These are phyloP conservation scores for Epithemia pelagica DNA, from an alignment of 108 stramenopile species.

Conservation along the genomic window DNA sequence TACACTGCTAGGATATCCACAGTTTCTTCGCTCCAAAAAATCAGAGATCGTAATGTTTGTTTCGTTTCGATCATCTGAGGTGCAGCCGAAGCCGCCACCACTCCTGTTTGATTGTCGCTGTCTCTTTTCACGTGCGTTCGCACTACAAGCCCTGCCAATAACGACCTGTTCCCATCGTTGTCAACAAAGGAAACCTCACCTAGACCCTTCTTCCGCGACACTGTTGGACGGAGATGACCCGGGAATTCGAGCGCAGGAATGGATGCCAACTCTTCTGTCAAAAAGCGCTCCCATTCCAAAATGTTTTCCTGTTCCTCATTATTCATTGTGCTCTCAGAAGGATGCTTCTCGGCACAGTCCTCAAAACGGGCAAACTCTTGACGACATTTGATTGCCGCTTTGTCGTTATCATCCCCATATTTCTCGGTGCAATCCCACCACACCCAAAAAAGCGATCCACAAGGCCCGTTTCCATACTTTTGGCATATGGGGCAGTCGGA, in stretches of 20 bases:
- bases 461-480: neutral
- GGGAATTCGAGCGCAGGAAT: neutral
- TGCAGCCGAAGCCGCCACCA: too few species aligned
- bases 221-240: neutral
- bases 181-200: neutral
- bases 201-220: neutral
- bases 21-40: neutral
- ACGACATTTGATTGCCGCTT: neutral
- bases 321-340: neutral
- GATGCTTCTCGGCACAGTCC: neutral
- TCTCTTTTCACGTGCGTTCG: neutral
- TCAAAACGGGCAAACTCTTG: neutral
- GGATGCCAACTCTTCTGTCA: neutral
- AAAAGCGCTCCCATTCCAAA: neutral
- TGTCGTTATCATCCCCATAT: neutral
- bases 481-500: neutral
- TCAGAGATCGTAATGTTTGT: neutral
- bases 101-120: neutral
- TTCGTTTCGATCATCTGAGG: neutral
- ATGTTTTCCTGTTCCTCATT: neutral
- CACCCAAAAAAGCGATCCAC: neutral
- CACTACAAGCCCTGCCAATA: neutral
- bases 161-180: neutral
- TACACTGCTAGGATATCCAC: neutral
- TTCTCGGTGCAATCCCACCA: constrained; percentile 1